Evolutionary conservation across 108 stramenopile species (phyloP), one percentile per base, ranked within the genome.

Genomic region (Nannochloropsis oceanica): DNA sequence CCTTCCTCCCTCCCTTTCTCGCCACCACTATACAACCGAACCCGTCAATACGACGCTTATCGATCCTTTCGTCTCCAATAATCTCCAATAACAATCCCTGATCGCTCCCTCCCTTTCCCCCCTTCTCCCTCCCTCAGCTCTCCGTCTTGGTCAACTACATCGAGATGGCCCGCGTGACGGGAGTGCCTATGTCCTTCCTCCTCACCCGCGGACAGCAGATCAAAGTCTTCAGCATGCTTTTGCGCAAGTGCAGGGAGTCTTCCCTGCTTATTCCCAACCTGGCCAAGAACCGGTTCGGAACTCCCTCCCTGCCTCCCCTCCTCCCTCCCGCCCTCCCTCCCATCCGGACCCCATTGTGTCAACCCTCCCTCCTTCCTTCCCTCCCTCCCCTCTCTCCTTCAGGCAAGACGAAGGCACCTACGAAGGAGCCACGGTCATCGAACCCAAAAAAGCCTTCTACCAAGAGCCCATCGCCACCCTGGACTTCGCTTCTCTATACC

Each of bases 111-210:
- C 46, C 46, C 46, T 50, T 18, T 50, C 46, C 18, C 46, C 46
- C 46, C 46, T 50, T 18, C 46, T 50, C 46, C 46, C 46, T 18
- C 14, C 46, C 18, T 18, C 46, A 50, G 90, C 92, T 99, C 83
- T 93, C 94, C 86, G 96, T 98, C 11, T 89, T 99, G 43, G 95
- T 99, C 44, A 99, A 99, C 92, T 97, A 98, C 93, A 90, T 99
- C 81, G 99, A 99, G 86, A 99, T 99, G 99, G 99, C 99, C 18
- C 94, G 99, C 84, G 99, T 99, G 82, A 98, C 97, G 5, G 99
- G 99, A 42, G 99, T 99, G 25, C 97, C 99, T 25, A 91, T 98
- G 90, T 93, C 92, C 59, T 99, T 96, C 85, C 89, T 99, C 43
- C 95, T 99, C 80, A 90, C 95, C 13, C 93, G 99, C 44, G 99